Evolutionary conservation across 2,329 filamentous ascomycete genomes (phyloP).

Genomic region (Fusarium virguliforme): DNA sequence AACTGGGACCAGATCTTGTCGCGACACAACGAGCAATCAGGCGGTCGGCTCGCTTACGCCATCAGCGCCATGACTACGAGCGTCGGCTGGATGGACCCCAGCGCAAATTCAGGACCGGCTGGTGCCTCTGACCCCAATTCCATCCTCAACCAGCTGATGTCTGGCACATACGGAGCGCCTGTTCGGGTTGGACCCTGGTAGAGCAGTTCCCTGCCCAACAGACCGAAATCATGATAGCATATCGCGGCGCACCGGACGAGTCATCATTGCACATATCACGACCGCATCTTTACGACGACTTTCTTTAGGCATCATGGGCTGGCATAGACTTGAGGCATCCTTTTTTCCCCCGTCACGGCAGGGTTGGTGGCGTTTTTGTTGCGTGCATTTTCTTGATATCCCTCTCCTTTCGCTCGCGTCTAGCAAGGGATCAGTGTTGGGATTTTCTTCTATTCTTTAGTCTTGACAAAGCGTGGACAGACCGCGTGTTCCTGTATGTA

Average conservation of each 20-base stretch:
- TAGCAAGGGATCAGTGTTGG: conserved; percentile 45
- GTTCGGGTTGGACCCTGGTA: conserved; percentile 77
- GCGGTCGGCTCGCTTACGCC: conserved; percentile 84
- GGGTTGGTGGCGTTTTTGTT: conserved; percentile 55
- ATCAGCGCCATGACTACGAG: conserved; percentile 82
- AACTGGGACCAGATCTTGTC: conserved; percentile 92
- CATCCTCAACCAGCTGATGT: conserved; percentile 75
- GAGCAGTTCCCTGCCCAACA: conserved; percentile 15
- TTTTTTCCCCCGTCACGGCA: conserved; percentile 44
- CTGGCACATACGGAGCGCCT: conserved; percentile 72
- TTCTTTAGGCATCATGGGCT: conserved; percentile 54
- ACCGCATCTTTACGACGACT: conserved; percentile 54
- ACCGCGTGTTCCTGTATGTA: conserved; percentile 49
- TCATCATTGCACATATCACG: conserved; percentile 53
- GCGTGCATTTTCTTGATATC: conserved; percentile 53
- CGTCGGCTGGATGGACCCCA: conserved; percentile 82
- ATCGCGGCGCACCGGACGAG: conserved; percentile 47
- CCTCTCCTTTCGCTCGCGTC: conserved; percentile 47
- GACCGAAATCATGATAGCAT: conserved; percentile 46
- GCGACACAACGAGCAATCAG: conserved; percentile 90
- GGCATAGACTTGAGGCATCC: conserved; percentile 57
- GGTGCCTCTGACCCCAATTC: conserved; percentile 65
- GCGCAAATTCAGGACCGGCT: conserved; percentile 47
- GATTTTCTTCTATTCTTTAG: conserved; percentile 27
- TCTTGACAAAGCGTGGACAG: conserved; percentile 30